Conservation (phyloP, 2,329 filamentous ascomycete genomes). For the Epichloe bromicola region DNA sequence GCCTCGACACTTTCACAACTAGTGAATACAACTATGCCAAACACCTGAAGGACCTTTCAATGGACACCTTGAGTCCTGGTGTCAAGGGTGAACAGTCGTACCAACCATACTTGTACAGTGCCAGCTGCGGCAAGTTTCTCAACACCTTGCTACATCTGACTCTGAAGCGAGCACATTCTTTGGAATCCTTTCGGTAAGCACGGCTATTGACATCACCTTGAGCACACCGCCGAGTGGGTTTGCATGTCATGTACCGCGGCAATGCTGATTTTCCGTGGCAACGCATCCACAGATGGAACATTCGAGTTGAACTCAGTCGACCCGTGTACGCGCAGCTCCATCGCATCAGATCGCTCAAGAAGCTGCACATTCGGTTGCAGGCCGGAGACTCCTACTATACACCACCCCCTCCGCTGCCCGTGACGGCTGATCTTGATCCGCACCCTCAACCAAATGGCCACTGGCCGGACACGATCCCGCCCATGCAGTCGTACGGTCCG, state of each 20-base stretch:
- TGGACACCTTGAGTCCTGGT: constrained; percentile 42
- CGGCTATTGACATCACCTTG: neutral
- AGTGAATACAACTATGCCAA: constrained; percentile 51
- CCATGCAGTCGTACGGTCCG: constrained; percentile 9
- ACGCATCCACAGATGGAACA: constrained; percentile 40
- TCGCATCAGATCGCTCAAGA: constrained; percentile 35
- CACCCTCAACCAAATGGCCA: constrained; percentile 23
- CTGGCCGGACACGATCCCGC: constrained; percentile 15
- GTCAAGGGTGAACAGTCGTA: constrained; percentile 40
- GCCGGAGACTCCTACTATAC: constrained; percentile 42
- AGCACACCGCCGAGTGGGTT: neutral
- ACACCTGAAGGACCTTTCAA: constrained; percentile 40
- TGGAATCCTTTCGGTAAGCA: constrained; percentile 44
- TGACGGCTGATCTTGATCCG: constrained; percentile 13
- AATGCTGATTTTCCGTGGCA: constrained; percentile 1
- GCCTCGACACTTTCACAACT: constrained; percentile 47
- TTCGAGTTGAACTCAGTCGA: constrained; percentile 47
- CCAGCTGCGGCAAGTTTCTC: constrained; percentile 50
- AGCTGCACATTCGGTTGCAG: constrained; percentile 47
- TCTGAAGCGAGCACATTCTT: constrained; percentile 37
- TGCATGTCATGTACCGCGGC: neutral
- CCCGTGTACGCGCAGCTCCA: constrained; percentile 45
- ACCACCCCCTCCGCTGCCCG: constrained; percentile 32
- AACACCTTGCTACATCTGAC: constrained; percentile 46
- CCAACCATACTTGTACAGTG: constrained; percentile 38